Percentiles rank a stretch among this genome's conserved stretches.
Evolutionary conservation across 1,284 basidiomycete species (phyloP).

Genomic region (Cryptococcus neoformans): DNA sequence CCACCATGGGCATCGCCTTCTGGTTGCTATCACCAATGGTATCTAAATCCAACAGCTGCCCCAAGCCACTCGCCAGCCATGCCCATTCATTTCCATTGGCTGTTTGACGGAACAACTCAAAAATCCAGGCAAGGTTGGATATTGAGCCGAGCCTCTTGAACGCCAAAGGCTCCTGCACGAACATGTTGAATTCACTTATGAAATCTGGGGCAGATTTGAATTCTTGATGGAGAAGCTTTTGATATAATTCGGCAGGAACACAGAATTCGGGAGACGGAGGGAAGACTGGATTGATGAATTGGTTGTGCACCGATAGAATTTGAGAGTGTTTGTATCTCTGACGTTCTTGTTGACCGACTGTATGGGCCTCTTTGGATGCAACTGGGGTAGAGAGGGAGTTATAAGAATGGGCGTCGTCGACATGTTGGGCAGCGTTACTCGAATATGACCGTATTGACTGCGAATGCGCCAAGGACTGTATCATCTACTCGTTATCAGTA

Average conservation of each 20-base stretch:
- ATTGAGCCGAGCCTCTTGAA: not conserved
- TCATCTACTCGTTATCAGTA: too few species aligned
- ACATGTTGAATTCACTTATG: not conserved
- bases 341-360: too few species aligned
- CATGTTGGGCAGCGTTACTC: conserved; percentile 10
- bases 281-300: not conserved
- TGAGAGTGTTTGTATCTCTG: not conserved
- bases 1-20: not conserved
- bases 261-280: not conserved
- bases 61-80: conserved; percentile 9
- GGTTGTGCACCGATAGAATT: not conserved
- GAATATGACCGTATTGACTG: conserved; percentile 4
- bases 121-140: conserved; percentile 7
- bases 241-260: not conserved
- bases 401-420: not conserved
- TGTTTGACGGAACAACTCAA: conserved; percentile 9
- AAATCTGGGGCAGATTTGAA: not conserved
- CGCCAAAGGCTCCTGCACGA: not conserved
- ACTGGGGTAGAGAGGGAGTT: not conserved
- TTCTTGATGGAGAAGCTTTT: not conserved
- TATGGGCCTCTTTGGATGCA: too few species aligned
- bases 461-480: too few species aligned
- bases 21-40: not conserved
- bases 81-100: conserved; percentile 12
- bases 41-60: not conserved